Evolutionary conservation across 805 yeast species (phyloP).

Genomic region (Candida odintsovae): DNA sequence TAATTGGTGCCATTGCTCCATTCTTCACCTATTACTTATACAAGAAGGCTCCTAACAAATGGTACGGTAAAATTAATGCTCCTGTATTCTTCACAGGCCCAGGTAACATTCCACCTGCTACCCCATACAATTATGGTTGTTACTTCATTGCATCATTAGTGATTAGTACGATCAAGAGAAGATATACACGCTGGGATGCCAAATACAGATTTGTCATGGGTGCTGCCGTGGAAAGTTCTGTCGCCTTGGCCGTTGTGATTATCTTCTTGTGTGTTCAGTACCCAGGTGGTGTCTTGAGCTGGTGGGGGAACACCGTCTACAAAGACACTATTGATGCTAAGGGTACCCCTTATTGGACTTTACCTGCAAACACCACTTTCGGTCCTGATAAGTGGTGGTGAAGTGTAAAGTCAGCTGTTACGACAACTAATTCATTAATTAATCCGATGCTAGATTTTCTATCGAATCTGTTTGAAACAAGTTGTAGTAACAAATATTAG

Average conservation of each 20-base stretch:
- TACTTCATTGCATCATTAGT: conserved; percentile 41
- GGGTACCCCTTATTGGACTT: conserved; percentile 26
- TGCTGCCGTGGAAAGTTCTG: conserved; percentile 60
- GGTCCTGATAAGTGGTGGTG: conserved; percentile 22
- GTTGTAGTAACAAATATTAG: no score
- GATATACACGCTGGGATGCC: conserved; percentile 51
- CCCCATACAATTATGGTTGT: conserved; percentile 60
- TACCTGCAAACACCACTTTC: conserved; percentile 36
- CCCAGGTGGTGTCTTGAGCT: conserved; percentile 33
- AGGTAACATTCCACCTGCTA: conserved; percentile 70
- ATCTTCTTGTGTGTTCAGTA: conserved; percentile 49
- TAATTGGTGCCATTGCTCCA: conserved; percentile 42
- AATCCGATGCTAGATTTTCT: no score
- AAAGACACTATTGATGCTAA: conserved; percentile 32
- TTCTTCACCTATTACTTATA: conserved; percentile 28
- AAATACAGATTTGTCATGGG: conserved; percentile 56
- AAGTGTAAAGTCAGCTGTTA: background rate
- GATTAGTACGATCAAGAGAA: conserved; percentile 39
- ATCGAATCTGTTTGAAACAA: no score
- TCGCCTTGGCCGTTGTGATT: conserved; percentile 51
- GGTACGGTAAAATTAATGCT: conserved; percentile 39
- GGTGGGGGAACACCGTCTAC: conserved; percentile 61
- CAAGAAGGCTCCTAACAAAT: conserved; percentile 26
- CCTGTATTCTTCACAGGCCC: conserved; percentile 60
- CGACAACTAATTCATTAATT: no score